Base-by-base conservation (phyloP, 2,329 filamentous ascomycete genomes). In the Aquanectria penicillioides region DNA sequence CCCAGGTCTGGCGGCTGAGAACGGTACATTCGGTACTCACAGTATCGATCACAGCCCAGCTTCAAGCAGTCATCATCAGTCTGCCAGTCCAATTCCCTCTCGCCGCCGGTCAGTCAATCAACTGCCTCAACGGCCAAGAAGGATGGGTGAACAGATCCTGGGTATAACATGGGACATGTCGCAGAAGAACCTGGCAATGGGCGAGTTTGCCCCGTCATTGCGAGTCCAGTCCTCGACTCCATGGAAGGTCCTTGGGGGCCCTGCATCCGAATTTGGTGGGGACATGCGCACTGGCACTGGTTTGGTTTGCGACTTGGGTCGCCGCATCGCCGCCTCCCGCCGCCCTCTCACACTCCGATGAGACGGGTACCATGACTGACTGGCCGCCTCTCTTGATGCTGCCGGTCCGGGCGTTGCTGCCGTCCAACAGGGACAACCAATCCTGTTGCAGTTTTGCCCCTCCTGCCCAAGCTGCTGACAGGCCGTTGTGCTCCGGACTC, bases 1-100 rank as follows among this genome's bases (percentile, higher is more conserved):
- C 59, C 63, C 57, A 49, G 66, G 57, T 46, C 56, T 51, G 55
- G 56, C 59, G 64, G 62, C 64, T 69, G 66, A 66, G 49, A 58
- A 63, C 48, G 41, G 48, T 58, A 26, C 36, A 23, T 20, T 50
- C 36, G 13, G 36, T 20, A 38, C 38, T 22, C 34, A 28, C 17
- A 33, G 34, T 38, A 33, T 38, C 29, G 47, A 29, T 28, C 23
- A 12, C 12, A 28, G 22, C 34, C 23, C 31, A 34, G 28, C 26
- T 22, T 15, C 23, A 26, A 28, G 52, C 44, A 31, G 31, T 31
- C 25, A 36, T 18, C 20, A n/a, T 33, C 33, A 46, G 13, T n/a
- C 38, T 34, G 15, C 13, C 13, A 34, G 34, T 34, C 43, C 7
- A 22, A 18, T 28, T 48, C 20, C 23, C 31, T 52, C 22, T 46